Conservation (phyloP, 1,284 basidiomycete species). For the Apiotrichum montevideense region DNA sequence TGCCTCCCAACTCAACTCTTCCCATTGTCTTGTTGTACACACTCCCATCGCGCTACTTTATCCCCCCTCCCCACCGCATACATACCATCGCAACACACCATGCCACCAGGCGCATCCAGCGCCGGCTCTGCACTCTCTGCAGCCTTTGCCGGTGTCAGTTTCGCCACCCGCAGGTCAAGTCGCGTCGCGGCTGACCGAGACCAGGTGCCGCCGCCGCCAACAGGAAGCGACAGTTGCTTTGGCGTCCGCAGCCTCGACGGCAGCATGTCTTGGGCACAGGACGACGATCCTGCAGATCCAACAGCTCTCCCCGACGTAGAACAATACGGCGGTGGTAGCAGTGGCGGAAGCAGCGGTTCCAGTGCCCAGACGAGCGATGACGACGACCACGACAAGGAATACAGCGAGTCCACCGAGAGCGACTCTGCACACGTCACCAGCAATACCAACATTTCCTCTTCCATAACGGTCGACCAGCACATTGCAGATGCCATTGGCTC, state of each 20-base stretch:
- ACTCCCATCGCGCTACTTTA: too few relatives aligned
- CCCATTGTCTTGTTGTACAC: too few relatives aligned
- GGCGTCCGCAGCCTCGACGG: conserved; percentile 27
- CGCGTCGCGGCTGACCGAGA: background rate
- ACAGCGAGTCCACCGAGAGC: background rate
- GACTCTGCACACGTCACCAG: background rate
- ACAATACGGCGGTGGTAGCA: background rate
- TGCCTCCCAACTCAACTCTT: too few relatives aligned
- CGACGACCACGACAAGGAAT: background rate
- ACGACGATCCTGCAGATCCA: too few relatives aligned
- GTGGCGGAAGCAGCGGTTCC: background rate
- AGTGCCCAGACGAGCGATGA: conserved; percentile 3
- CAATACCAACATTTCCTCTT: background rate
- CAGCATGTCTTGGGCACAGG: conserved; percentile 6
- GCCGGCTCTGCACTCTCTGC: conserved; percentile 9
- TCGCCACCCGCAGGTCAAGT: conserved; percentile 14
- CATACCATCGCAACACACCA: background rate
- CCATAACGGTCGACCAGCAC: background rate
- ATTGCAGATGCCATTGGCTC: background rate
- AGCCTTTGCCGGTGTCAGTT: conserved; percentile 9
- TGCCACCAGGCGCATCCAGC: conserved; percentile 2
- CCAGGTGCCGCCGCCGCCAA: conserved; percentile 6
- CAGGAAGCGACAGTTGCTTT: conserved; percentile 20
- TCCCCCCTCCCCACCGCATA: too few relatives aligned
- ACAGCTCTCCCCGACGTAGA: background rate